Conservation (phyloP, 177 flowering plant species). For the Tripterygium wilfordii region DNA sequence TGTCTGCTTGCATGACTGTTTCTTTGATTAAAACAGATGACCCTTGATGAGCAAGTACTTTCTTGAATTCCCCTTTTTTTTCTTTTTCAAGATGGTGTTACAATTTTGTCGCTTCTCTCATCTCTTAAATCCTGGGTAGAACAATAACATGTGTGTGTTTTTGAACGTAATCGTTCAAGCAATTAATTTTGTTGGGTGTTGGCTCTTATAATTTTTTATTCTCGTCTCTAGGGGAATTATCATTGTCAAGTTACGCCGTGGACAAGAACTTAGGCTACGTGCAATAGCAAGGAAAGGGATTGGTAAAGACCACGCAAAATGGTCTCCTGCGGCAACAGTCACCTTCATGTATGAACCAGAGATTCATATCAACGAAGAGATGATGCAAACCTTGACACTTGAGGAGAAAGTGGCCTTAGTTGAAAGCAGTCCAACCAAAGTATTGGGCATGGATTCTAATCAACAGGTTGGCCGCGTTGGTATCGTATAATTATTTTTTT, state of each 20-base stretch:
- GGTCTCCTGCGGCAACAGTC: slow-evolving; percentile 98
- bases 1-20: too few species aligned
- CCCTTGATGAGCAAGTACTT: too few species aligned
- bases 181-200: background rate
- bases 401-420: slow-evolving; percentile 67
- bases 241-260: slow-evolving; percentile 88
- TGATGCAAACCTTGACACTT: slow-evolving; percentile 70
- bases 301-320: slow-evolving; percentile 93
- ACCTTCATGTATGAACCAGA: slow-evolving; percentile 94
- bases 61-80: too few species aligned
- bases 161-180: too few species aligned
- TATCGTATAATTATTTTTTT: too few species aligned
- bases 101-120: too few species aligned
- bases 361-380: slow-evolving; percentile 70
- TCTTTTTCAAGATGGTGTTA: too few species aligned
- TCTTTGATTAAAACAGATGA: too few species aligned
- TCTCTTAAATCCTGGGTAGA: too few species aligned
- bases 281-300: slow-evolving; percentile 97
- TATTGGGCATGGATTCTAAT: slow-evolving; percentile 65
- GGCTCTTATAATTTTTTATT: background rate
- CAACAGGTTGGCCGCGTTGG: slow-evolving; percentile 65
- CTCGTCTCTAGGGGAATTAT: slow-evolving; percentile 60
- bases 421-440: slow-evolving; percentile 88
- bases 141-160: too few species aligned
- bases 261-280: slow-evolving; percentile 85